phyloP scores from a whole-genome alignment of 1,284 basidiomycete species.

The Vanrija humicola region DNA sequence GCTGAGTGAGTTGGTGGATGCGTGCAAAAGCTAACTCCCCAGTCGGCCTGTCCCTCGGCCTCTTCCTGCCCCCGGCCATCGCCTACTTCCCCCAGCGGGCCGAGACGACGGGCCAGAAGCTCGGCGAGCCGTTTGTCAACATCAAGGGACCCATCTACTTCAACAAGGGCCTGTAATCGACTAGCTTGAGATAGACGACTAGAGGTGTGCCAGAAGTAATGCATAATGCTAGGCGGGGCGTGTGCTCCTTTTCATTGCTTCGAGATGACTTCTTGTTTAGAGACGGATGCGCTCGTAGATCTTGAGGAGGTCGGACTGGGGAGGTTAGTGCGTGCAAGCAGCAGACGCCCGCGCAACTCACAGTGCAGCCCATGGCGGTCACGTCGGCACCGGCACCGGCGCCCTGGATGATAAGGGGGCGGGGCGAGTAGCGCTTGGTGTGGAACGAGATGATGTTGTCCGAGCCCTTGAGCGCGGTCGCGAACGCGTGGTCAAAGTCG shows the following conservation, averaged over 20 bases:
- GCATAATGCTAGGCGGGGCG: too few species aligned
- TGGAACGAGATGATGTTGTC: slow-evolving; percentile 99
- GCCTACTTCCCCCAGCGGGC: slow-evolving; percentile 55
- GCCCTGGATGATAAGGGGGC: slow-evolving; percentile 89
- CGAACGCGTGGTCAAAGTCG: slow-evolving; percentile 83
- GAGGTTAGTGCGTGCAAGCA: neutral
- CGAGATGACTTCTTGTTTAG: too few species aligned
- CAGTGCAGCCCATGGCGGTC: slow-evolving; percentile 89
- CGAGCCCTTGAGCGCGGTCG: slow-evolving; percentile 87
- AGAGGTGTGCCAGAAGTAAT: too few species aligned
- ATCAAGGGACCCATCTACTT: slow-evolving; percentile 51
- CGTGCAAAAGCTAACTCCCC: slow-evolving; percentile 1
- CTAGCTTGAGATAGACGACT: too few species aligned
- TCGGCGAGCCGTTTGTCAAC: slow-evolving; percentile 45
- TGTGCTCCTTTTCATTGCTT: too few species aligned
- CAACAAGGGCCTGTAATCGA: slow-evolving; percentile 52
- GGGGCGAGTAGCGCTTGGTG: slow-evolving; percentile 77
- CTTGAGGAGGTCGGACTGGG: slow-evolving; percentile 47
- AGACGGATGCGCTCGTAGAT: slow-evolving; percentile 42
- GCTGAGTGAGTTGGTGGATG: slow-evolving; percentile 28
- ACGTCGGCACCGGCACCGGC: slow-evolving; percentile 95
- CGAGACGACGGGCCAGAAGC: slow-evolving; percentile 42
- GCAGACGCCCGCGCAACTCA: slow-evolving; percentile 22
- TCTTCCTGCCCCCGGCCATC: slow-evolving; percentile 57
- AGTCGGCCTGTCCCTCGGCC: slow-evolving; percentile 52